Evolutionary conservation across 2,329 filamentous ascomycete species (phyloP).

Genomic region (Ramichloridium luteum): DNA sequence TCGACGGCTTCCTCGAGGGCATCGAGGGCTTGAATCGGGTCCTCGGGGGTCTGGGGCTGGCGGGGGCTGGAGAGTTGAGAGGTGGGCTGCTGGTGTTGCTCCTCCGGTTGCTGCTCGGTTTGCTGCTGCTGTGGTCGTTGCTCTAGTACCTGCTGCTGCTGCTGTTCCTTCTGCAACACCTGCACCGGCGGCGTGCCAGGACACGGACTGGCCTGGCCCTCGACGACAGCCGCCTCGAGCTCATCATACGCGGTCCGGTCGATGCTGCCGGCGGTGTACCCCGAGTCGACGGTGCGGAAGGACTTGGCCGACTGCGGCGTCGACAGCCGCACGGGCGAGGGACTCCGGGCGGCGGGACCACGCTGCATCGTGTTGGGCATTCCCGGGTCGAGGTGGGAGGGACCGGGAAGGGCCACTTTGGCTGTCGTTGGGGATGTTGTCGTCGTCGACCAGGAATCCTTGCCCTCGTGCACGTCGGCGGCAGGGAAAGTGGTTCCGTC

Average conservation of each 20-base stretch:
- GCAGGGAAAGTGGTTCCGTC: too few relatives aligned
- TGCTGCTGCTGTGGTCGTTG: background rate
- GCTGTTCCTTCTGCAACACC: background rate
- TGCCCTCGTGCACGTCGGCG: too few relatives aligned
- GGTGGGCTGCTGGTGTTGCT: constrained; percentile 3
- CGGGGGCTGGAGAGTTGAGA: constrained; percentile 14
- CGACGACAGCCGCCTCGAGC: constrained; percentile 16
- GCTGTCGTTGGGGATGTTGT: too few relatives aligned
- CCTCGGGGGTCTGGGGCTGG: constrained; percentile 24
- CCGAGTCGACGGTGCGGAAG: background rate
- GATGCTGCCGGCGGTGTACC: constrained; percentile 1
- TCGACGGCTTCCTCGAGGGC: constrained; percentile 41
- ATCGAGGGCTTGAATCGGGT: constrained; percentile 40
- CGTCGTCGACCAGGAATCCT: too few relatives aligned
- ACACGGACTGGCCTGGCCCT: constrained; percentile 8
- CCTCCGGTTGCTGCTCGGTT: background rate
- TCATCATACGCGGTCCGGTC: constrained; percentile 13
- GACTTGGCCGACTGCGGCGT: background rate
- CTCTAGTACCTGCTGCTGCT: background rate
- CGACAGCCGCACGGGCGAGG: background rate
- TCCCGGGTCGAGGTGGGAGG: too few relatives aligned
- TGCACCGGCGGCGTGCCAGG: constrained; percentile 6
- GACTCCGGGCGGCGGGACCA: background rate
- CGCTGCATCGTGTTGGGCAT: background rate
- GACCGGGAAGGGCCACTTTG: too few relatives aligned